phyloP scores from a whole-genome alignment of 1,284 basidiomycete genomes.

The Tilletia setariae region DNA sequence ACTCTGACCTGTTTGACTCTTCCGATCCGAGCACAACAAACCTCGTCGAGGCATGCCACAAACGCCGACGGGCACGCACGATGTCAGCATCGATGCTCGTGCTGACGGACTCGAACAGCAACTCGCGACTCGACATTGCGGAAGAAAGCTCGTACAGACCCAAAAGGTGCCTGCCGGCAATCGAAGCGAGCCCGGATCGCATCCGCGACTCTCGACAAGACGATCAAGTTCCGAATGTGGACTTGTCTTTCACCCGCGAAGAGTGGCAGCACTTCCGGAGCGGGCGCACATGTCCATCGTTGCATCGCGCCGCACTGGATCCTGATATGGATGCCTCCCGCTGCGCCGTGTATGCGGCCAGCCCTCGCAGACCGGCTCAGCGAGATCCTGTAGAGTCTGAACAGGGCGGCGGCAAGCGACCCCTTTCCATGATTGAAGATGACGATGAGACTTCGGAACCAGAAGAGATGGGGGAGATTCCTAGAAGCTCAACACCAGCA shows the following conservation, averaged over 20 bases:
- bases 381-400: too few relatives aligned
- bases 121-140: too few relatives aligned
- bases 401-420: neutral
- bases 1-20: too few relatives aligned
- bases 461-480: neutral
- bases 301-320: neutral
- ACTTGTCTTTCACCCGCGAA: neutral
- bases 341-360: neutral
- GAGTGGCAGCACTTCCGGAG: neutral
- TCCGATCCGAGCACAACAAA: too few relatives aligned
- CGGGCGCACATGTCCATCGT: neutral
- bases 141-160: too few relatives aligned
- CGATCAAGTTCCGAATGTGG: neutral
- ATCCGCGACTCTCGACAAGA: too few relatives aligned
- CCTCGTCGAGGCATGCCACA: too few relatives aligned
- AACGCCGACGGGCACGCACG: neutral
- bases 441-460: neutral
- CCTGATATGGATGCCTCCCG: neutral
- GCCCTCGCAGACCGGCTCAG: too few relatives aligned
- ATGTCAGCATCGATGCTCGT: neutral
- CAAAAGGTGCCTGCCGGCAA: too few relatives aligned
- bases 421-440: neutral
- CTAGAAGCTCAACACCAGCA: neutral
- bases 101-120: too few relatives aligned
- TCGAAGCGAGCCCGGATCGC: too few relatives aligned